Conservation (phyloP, 306 rosid genomes). For the Rosa rugosa region DNA sequence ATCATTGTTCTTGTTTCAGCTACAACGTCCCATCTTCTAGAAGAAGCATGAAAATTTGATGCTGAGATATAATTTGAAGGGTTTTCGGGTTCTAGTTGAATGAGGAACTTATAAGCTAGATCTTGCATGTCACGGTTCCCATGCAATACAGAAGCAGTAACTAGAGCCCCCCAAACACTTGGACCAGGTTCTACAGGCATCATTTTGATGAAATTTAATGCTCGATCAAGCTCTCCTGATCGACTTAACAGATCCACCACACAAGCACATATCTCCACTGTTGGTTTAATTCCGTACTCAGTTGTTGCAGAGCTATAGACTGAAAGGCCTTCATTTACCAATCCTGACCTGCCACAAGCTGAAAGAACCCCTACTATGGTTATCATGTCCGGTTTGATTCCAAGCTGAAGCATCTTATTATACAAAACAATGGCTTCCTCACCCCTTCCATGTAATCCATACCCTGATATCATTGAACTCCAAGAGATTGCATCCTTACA, state of each 20-base stretch:
- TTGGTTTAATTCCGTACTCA: slow-evolving; percentile 49
- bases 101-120: slow-evolving; percentile 53
- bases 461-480: slow-evolving; percentile 73
- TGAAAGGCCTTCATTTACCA: slow-evolving; percentile 67
- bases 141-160: slow-evolving; percentile 56
- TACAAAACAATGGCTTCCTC: slow-evolving; percentile 59
- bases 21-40: slow-evolving; percentile 70
- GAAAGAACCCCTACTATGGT: slow-evolving; percentile 76
- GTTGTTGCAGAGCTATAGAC: slow-evolving; percentile 47
- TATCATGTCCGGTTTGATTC: slow-evolving; percentile 62
- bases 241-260: slow-evolving; percentile 75
- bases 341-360: slow-evolving; percentile 70
- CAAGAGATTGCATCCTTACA: slow-evolving; percentile 62
- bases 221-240: slow-evolving; percentile 64
- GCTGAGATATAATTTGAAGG: slow-evolving; percentile 70
- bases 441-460: slow-evolving; percentile 79
- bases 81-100: slow-evolving; percentile 70
- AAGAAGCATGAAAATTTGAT: slow-evolving; percentile 67
- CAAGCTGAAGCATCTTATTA: slow-evolving; percentile 50
- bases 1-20: slow-evolving; percentile 63
- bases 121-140: slow-evolving; percentile 57
- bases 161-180: slow-evolving; percentile 81
- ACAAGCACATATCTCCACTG: slow-evolving; percentile 71
- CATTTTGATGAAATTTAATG: slow-evolving; percentile 49
- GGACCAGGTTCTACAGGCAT: slow-evolving; percentile 67